Base-by-base conservation (phyloP, 106 monocot species). In the Cymbidium sinense region DNA sequence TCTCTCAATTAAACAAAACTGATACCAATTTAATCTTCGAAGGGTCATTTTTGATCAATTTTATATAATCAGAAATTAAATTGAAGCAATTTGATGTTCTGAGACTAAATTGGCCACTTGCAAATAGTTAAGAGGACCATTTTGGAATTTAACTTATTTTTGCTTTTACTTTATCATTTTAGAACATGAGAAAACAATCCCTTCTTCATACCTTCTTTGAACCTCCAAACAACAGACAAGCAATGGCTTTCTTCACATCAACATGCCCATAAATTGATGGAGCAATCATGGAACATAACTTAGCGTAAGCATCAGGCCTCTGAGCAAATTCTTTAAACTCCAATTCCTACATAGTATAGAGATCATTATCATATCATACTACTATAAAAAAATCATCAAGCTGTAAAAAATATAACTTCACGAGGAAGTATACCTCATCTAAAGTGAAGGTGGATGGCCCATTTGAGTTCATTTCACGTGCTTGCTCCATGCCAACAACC, bases 281-380 rank as follows among this genome's bases (percentile, higher is more conserved):
- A 39, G 81, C 94, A 83, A 98, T 92, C 91, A 90, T 89, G 17
- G 88, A 84, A 78, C 98, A 98, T 79, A 98, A 10, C 73, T 86
- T 90, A 7, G 77, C 62, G 86, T 94, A 98, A 81, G 98, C 94
- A 88, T 90, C 90, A 35, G 94, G 98, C 43, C 88, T 88, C 77
- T 94, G 98, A 25, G 98, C 94, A 82, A 94, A 94, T 78, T 98
- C 94, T 84, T 94, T 98, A 70, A 92, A 94, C 77, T 92, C 90
- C 70, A 78, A 11, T 75, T 94, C 98, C 98, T 98, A 65, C 64
- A 67, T 35, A 51, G 0, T 25, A 78, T 74, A 4, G 27, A 8
- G 6, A 73, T 0, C 28, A 75, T 44, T 43, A 50, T 75, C 39
- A 2, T 17, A 71, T 27, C 19, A 74, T 74, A 23, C 18, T 27